These are phyloP conservation scores for Mycosphaerella sp. DNA, from an alignment of 2,329 filamentous ascomycete genomes.

Conservation along the genomic window DNA sequence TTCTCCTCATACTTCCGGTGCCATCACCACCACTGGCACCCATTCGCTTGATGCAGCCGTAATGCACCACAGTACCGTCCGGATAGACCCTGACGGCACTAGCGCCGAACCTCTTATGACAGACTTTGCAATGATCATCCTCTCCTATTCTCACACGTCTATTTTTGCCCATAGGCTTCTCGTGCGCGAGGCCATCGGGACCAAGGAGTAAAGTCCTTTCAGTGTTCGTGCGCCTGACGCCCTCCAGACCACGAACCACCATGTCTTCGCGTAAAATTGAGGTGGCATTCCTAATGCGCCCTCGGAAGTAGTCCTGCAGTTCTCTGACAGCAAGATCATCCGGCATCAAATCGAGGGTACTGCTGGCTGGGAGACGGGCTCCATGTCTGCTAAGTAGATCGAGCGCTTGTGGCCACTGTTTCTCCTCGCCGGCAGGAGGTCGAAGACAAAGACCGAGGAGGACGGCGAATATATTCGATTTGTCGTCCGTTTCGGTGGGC, in stretches of 20 bases:
- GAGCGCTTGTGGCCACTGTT: slow-evolving; percentile 65
- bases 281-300: slow-evolving; percentile 80
- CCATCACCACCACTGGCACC: slow-evolving; percentile 10
- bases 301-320: slow-evolving; percentile 84
- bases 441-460: slow-evolving; percentile 83
- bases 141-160: slow-evolving; percentile 74
- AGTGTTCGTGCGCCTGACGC: slow-evolving; percentile 69
- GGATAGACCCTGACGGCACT: slow-evolving; percentile 87
- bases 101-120: slow-evolving; percentile 84
- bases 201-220: slow-evolving; percentile 70
- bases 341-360: slow-evolving; percentile 80
- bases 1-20: background rate
- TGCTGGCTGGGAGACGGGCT: slow-evolving; percentile 78
- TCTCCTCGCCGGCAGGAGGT: slow-evolving; percentile 64
- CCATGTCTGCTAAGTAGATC: slow-evolving; percentile 87
- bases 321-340: slow-evolving; percentile 68
- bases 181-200: slow-evolving; percentile 58
- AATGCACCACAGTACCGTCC: slow-evolving; percentile 51
- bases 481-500: slow-evolving; percentile 44
- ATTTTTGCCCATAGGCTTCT: slow-evolving; percentile 47
- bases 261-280: slow-evolving; percentile 72
- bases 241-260: slow-evolving; percentile 68
- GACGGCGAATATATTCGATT: slow-evolving; percentile 82
- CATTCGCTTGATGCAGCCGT: slow-evolving; percentile 38
- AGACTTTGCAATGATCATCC: slow-evolving; percentile 84